phyloP scores from a whole-genome alignment of 805 yeast genomes.

The Candida ficus region DNA sequence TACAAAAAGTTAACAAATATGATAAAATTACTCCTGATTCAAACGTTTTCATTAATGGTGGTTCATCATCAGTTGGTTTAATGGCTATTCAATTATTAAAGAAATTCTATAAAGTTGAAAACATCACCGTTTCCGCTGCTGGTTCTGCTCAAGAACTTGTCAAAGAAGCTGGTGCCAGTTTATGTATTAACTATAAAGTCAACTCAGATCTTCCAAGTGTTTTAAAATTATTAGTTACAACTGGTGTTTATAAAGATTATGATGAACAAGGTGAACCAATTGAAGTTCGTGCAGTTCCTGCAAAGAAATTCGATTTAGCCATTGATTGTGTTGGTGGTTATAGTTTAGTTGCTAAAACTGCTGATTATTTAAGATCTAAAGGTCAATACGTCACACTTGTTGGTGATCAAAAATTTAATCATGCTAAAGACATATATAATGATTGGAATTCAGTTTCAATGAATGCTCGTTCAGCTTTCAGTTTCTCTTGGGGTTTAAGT shows the following conservation, averaged over 20 bases:
- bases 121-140: slow-evolving; percentile 55
- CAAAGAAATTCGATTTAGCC: slow-evolving; percentile 51
- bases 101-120: slow-evolving; percentile 39
- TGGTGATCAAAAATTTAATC: slow-evolving; percentile 52
- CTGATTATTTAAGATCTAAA: slow-evolving; percentile 40
- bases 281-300: slow-evolving; percentile 16
- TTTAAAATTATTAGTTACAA: slow-evolving; percentile 16
- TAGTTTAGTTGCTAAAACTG: slow-evolving; percentile 38
- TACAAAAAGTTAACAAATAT: slow-evolving; percentile 27
- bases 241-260: slow-evolving; percentile 30
- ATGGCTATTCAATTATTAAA: slow-evolving; percentile 56
- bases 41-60: slow-evolving; percentile 67
- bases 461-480: slow-evolving; percentile 25
- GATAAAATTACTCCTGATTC: slow-evolving; percentile 32
- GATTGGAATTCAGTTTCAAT: slow-evolving; percentile 32
- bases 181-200: slow-evolving; percentile 43
- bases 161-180: slow-evolving; percentile 46
- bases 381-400: slow-evolving; percentile 53
- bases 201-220: slow-evolving; percentile 19
- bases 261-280: slow-evolving; percentile 23
- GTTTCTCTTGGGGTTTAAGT: slow-evolving; percentile 30
- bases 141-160: slow-evolving; percentile 43
- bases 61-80: slow-evolving; percentile 70
- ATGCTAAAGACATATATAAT: slow-evolving; percentile 30
- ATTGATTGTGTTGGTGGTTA: slow-evolving; percentile 69